Conservation (phyloP, 371 early-diverging fungal genomes). For the Caulochytrium protostelioides region DNA sequence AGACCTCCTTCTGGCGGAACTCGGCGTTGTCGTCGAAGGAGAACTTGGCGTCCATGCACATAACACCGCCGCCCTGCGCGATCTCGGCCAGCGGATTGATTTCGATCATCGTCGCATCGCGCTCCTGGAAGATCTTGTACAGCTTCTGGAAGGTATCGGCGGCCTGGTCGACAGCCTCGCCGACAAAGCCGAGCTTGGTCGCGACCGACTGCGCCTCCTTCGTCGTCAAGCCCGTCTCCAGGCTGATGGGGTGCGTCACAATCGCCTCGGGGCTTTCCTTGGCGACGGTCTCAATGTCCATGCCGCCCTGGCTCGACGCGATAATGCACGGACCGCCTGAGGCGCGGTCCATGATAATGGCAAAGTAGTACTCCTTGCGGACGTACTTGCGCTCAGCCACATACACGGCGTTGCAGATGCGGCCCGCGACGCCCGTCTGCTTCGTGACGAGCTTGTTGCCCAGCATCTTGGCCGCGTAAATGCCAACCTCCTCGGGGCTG, state of each 20-base stretch:
- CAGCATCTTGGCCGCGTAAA: constrained; percentile 83
- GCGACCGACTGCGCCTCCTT: constrained; percentile 19
- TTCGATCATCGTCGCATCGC: constrained; percentile 92
- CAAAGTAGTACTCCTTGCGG: constrained; percentile 93
- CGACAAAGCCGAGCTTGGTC: constrained; percentile 65
- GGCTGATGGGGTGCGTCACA: constrained; percentile 55
- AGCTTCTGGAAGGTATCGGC: constrained; percentile 76
- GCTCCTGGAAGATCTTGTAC: constrained; percentile 85
- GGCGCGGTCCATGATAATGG: constrained; percentile 85
- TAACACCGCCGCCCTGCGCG: constrained; percentile 59
- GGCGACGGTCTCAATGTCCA: constrained; percentile 92
- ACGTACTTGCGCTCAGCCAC: constrained; percentile 87
- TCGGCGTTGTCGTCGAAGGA: constrained; percentile 97
- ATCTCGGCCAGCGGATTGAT: constrained; percentile 94
- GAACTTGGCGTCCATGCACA: constrained; percentile 82
- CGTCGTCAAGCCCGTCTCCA: constrained; percentile 29
- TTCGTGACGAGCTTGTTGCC: constrained; percentile 91
- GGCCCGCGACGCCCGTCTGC: constrained; percentile 90
- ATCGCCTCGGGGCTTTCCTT: constrained; percentile 84
- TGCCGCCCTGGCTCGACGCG: constrained; percentile 88
- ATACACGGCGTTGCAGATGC: constrained; percentile 80
- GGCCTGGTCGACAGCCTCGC: constrained; percentile 53
- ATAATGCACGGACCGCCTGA: constrained; percentile 85
- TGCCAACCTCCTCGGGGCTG: constrained; percentile 66
- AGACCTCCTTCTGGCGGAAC: constrained; percentile 84